Conservation (phyloP, 1,284 basidiomycete species). For the Ceratobasidium sp. region DNA sequence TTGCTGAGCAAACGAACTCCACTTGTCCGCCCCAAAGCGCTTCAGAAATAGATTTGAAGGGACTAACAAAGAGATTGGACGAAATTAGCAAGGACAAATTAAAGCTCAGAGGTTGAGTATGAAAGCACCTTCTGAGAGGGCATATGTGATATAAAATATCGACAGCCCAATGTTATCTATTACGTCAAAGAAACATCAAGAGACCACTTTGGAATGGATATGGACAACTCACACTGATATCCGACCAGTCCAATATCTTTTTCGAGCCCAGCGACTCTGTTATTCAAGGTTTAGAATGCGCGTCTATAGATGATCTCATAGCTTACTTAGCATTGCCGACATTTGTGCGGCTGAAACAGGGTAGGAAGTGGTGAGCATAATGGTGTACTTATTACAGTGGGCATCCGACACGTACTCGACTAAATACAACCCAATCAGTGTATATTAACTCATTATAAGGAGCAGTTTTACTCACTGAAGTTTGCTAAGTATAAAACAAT, state of each 20-base stretch:
- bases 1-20: conserved; percentile 45
- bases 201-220: not conserved
- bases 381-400: no score
- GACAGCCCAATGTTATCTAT: conserved; percentile 51
- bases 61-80: conserved; percentile 23
- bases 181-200: not conserved
- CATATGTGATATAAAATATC: conserved; percentile 50
- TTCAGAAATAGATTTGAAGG: conserved; percentile 50
- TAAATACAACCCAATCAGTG: conserved; percentile 4
- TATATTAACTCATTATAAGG: not conserved
- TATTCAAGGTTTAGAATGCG: not conserved
- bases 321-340: conserved; percentile 51
- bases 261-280: conserved; percentile 49
- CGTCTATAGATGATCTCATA: not conserved
- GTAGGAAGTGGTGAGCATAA: not conserved
- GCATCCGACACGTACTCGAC: conserved; percentile 28
- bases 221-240: conserved; percentile 47
- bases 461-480: conserved; percentile 49
- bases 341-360: conserved; percentile 48
- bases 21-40: conserved; percentile 47
- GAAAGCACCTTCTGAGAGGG: conserved; percentile 47
- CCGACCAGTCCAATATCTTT: conserved; percentile 49
- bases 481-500: conserved; percentile 50
- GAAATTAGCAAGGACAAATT: not conserved
- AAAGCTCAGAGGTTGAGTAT: not conserved